Percentiles rank a stretch among this genome's conserved stretches.
Conservation (phyloP, 2,329 filamentous ascomycete species). For the Xylaria digitata region DNA sequence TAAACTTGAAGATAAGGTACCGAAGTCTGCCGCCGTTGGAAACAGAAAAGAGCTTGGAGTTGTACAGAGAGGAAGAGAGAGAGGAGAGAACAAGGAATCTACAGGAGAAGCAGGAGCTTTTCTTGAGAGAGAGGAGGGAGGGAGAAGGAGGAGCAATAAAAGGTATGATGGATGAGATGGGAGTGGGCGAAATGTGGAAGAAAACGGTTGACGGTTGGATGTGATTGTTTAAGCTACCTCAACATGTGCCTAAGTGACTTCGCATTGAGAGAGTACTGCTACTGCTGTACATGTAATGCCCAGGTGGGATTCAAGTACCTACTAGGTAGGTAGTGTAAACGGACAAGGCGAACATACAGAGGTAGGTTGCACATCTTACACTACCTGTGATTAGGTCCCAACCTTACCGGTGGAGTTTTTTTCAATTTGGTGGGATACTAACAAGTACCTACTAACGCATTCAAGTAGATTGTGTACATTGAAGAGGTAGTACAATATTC, state of each 20-base stretch:
- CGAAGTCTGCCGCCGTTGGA: slow-evolving; percentile 8
- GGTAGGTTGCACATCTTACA: no score
- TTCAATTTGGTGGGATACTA: slow-evolving; percentile 18
- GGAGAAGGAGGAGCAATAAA: slow-evolving; percentile 23
- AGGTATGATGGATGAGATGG: slow-evolving; percentile 11
- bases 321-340: not conserved
- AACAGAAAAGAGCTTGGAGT: slow-evolving; percentile 3
- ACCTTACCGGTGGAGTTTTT: not conserved
- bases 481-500: no score
- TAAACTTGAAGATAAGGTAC: not conserved
- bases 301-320: slow-evolving; percentile 4
- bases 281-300: slow-evolving; percentile 8
- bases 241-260: slow-evolving; percentile 8
- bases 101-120: no score
- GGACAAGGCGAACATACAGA: not conserved
- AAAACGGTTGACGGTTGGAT: slow-evolving; percentile 17
- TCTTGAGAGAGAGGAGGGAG: not conserved
- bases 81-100: no score
- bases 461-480: not conserved
- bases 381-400: slow-evolving; percentile 3
- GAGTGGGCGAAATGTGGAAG: slow-evolving; percentile 17
- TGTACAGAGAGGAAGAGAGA: not conserved
- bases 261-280: not conserved
- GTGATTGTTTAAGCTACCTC: slow-evolving; percentile 26
- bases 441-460: not conserved